Percentiles rank a stretch among this genome's conserved stretches.
phyloP scores from a whole-genome alignment of 345 rosid genomes.

The Bruguiera sexangula region DNA sequence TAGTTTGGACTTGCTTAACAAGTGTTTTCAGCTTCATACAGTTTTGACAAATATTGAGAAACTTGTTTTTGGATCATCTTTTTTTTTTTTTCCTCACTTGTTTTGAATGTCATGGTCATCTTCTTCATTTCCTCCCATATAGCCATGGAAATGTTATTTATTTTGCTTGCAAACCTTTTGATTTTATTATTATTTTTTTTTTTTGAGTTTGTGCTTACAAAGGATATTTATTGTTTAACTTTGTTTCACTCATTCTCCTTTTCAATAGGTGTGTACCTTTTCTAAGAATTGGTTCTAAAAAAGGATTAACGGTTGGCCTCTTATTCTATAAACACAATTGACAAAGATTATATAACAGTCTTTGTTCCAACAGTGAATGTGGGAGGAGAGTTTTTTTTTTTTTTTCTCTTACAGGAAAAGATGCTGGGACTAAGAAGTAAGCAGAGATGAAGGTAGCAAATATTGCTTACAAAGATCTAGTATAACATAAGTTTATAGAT shows the following conservation, averaged over 20 bases:
- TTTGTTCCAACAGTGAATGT: conserved; percentile 52
- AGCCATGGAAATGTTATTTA: too few relatives aligned
- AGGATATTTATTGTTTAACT: neutral
- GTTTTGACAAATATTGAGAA: too few relatives aligned
- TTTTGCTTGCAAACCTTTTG: too few relatives aligned
- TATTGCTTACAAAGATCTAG: conserved; percentile 43
- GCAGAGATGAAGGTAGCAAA: conserved; percentile 70
- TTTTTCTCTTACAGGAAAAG: conserved; percentile 34
- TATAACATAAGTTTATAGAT: conserved; percentile 25
- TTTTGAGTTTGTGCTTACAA: too few relatives aligned
- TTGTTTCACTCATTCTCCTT: neutral
- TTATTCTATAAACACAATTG: conserved; percentile 39
- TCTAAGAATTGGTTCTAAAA: conserved; percentile 57
- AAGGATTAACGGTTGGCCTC: conserved; percentile 37
- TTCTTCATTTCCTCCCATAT: too few relatives aligned
- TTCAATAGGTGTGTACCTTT: conserved; percentile 43
- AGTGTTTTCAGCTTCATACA: too few relatives aligned
- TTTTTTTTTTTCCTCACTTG: too few relatives aligned
- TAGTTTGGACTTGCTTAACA: too few relatives aligned
- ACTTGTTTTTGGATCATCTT: too few relatives aligned
- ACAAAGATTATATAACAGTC: conserved; percentile 42
- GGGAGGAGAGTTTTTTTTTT: conserved; percentile 24
- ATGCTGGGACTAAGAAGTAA: conserved; percentile 47
- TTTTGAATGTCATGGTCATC: too few relatives aligned
- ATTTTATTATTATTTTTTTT: too few relatives aligned